Conservation (phyloP, 1,284 basidiomycete genomes). For the Moesziomyces parantarcticus region DNA sequence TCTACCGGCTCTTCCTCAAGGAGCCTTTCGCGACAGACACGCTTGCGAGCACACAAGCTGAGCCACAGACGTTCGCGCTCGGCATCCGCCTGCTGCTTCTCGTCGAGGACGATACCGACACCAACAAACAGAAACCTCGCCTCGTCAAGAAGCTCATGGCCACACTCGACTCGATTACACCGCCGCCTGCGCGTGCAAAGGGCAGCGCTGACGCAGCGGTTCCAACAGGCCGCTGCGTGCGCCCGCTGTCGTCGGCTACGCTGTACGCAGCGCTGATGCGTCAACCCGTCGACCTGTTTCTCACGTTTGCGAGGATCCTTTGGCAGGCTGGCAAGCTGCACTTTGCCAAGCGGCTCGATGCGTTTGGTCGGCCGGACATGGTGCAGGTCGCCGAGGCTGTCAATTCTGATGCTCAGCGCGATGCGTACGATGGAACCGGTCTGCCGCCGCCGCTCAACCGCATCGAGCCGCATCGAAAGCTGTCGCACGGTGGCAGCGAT, state of each 20-base stretch:
- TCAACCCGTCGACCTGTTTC: slow-evolving; percentile 74
- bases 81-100: slow-evolving; percentile 51
- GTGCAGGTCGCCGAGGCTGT: slow-evolving; percentile 27
- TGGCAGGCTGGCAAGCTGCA: slow-evolving; percentile 78
- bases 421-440: slow-evolving; percentile 24
- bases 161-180: slow-evolving; percentile 70
- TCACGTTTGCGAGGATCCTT: slow-evolving; percentile 76
- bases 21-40: slow-evolving; percentile 26
- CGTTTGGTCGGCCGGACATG: slow-evolving; percentile 76
- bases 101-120: too few species aligned
- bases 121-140: slow-evolving; percentile 8
- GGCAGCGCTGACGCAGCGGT: too few species aligned
- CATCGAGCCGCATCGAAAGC: slow-evolving; percentile 39
- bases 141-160: slow-evolving; percentile 71
- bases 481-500: not conserved
- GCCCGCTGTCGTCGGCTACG: slow-evolving; percentile 70
- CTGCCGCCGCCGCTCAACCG: slow-evolving; percentile 40
- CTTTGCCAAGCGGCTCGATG: slow-evolving; percentile 74
- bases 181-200: not conserved
- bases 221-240: slow-evolving; percentile 14
- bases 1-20: slow-evolving; percentile 71
- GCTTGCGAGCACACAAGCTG: not conserved
- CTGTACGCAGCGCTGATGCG: slow-evolving; percentile 71
- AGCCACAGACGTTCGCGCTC: slow-evolving; percentile 12
- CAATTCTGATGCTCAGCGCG: too few species aligned